Percentiles rank a stretch among this genome's conserved stretches.
Conservation (phyloP, 2,329 filamentous ascomycete species). For the Monosporascus sp. region DNA sequence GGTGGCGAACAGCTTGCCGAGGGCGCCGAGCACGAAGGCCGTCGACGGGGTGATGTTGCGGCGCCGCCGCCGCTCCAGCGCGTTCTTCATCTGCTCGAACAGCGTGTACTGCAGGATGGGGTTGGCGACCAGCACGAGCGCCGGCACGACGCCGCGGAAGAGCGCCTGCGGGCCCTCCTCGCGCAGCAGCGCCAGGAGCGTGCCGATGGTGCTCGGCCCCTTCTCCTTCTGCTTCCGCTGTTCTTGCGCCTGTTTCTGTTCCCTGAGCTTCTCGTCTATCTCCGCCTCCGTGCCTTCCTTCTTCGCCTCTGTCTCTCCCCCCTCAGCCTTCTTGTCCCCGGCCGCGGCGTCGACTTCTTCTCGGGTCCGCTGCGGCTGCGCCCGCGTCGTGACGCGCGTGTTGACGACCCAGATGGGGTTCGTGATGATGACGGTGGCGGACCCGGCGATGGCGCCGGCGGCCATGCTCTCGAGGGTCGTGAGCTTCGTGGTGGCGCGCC, state of each 20-base stretch:
- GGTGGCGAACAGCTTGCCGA: slow-evolving; percentile 93
- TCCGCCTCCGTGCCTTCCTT: neutral
- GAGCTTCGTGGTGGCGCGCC: slow-evolving; percentile 72
- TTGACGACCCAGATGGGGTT: slow-evolving; percentile 99
- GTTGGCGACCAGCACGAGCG: slow-evolving; percentile 92
- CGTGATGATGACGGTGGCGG: slow-evolving; percentile 88
- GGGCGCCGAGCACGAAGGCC: slow-evolving; percentile 84
- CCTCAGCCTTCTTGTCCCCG: neutral
- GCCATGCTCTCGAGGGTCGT: slow-evolving; percentile 92
- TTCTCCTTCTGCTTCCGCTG: slow-evolving; percentile 34
- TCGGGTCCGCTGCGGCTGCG: slow-evolving; percentile 37
- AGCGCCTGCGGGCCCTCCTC: slow-evolving; percentile 82
- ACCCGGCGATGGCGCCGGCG: slow-evolving; percentile 87
- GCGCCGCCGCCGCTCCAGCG: slow-evolving; percentile 60
- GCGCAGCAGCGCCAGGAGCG: slow-evolving; percentile 71
- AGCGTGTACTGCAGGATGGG: slow-evolving; percentile 98
- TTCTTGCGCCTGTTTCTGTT: slow-evolving; percentile 28
- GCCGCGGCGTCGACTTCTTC: neutral
- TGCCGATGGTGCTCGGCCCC: slow-evolving; percentile 70
- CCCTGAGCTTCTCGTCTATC: slow-evolving; percentile 10
- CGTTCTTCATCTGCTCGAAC: slow-evolving; percentile 96
- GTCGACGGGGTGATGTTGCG: slow-evolving; percentile 74
- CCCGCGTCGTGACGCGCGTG: slow-evolving; percentile 92
- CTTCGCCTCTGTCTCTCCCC: neutral
- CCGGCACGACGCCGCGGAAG: slow-evolving; percentile 88